These are phyloP conservation scores for Leccinum arenicola DNA, from an alignment of 768 basidiomycete species.

Conservation along the genomic window DNA sequence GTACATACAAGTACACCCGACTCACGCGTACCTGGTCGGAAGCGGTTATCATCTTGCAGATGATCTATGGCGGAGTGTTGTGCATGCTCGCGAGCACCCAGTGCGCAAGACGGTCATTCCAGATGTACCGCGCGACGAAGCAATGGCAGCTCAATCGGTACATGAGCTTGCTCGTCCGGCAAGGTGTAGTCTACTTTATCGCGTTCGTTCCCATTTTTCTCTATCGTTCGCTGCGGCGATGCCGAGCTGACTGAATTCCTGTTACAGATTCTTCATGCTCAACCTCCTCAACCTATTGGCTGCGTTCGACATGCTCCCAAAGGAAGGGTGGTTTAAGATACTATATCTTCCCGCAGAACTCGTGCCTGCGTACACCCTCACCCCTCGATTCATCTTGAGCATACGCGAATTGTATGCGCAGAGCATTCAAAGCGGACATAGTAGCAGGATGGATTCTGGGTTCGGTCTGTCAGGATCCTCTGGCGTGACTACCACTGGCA, in stretches of 20 bases:
- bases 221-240: neutral
- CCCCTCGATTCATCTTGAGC: neutral
- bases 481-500: neutral
- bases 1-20: neutral
- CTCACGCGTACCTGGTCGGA: neutral
- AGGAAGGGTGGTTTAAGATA: neutral
- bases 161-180: neutral
- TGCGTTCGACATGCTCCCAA: neutral
- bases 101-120: neutral
- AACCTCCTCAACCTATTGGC: neutral
- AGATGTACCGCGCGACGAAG: neutral
- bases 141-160: neutral
- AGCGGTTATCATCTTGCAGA: neutral
- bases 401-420: neutral
- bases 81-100: neutral
- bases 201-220: neutral
- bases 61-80: neutral
- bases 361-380: neutral
- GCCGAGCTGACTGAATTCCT: neutral
- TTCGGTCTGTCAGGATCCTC: neutral
- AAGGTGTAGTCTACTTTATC: neutral
- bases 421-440: neutral
- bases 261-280: neutral
- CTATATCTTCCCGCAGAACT: neutral
- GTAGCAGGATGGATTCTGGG: conserved; percentile 7